Evolutionary conservation across 176 grass and related monocot genomes (phyloP).

Genomic region (Oryza glaberrima): DNA sequence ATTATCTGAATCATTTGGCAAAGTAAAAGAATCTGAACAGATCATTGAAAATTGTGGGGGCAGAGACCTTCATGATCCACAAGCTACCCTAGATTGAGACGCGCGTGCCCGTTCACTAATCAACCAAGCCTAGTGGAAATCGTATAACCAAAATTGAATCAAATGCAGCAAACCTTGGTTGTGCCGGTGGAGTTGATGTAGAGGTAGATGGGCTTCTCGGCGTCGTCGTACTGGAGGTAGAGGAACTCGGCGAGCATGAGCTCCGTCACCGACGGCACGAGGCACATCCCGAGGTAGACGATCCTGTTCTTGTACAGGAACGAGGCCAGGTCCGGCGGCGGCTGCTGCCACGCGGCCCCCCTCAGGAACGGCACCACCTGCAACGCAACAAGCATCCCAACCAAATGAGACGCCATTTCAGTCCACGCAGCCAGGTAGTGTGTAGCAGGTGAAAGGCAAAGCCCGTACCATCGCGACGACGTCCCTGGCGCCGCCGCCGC

Average conservation of each 20-base stretch:
- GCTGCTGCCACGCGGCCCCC: conserved; percentile 60
- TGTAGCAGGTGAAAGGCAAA: neutral
- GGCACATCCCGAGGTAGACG: conserved; percentile 90
- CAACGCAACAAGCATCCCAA: neutral
- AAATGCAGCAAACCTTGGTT: conserved; percentile 54
- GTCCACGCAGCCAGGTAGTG: neutral
- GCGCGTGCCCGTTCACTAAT: neutral
- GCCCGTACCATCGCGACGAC: conserved; percentile 45
- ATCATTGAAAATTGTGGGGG: neutral
- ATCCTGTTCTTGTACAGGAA: conserved; percentile 87
- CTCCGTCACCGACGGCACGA: conserved; percentile 74
- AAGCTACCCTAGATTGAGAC: conserved; percentile 17
- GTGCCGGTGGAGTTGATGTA: conserved; percentile 96
- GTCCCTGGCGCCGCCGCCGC: conserved; percentile 32
- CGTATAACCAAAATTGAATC: conserved; percentile 3
- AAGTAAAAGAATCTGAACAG: conserved; percentile 9
- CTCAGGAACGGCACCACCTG: conserved; percentile 83
- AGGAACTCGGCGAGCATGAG: conserved; percentile 83
- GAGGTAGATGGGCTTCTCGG: conserved; percentile 84
- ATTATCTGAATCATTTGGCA: neutral
- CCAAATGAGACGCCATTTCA: neutral
- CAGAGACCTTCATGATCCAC: conserved; percentile 4
- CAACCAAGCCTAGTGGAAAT: neutral
- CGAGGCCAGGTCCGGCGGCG: conserved; percentile 77
- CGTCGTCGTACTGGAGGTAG: conserved; percentile 80